Conservation (phyloP, 768 basidiomycete genomes). For the Pleurotus ostreatus region DNA sequence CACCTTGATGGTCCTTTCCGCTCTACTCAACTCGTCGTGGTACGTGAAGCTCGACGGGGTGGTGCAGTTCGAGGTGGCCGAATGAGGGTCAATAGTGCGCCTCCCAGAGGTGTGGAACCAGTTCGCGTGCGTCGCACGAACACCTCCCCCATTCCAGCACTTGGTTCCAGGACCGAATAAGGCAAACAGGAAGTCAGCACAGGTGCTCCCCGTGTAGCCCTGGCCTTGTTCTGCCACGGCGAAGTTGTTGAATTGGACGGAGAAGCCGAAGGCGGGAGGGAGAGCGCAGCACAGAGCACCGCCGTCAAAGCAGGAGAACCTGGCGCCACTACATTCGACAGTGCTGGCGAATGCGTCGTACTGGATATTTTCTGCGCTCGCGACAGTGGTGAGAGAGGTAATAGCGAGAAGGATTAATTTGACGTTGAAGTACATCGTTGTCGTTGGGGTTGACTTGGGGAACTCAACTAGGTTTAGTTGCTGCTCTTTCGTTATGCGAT, state of each 20-base stretch:
- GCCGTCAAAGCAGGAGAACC: constrained; percentile 12
- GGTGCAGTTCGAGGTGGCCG: neutral
- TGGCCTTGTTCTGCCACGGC: constrained; percentile 12
- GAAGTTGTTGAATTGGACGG: constrained; percentile 12
- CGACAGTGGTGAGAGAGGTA: neutral
- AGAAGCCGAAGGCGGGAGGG: constrained; percentile 14
- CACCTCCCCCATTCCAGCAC: constrained; percentile 16
- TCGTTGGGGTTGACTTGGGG: neutral
- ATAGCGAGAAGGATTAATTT: constrained; percentile 1
- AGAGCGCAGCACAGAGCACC: constrained; percentile 14
- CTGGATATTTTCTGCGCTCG: neutral
- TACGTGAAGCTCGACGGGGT: neutral
- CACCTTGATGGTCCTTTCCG: neutral
- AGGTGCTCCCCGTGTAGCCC: constrained; percentile 11
- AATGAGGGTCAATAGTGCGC: neutral
- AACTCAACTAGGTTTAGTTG: neutral
- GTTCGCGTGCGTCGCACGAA: constrained; percentile 1
- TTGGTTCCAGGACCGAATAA: constrained; percentile 13
- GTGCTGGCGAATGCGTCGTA: constrained; percentile 11
- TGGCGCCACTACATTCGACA: constrained; percentile 10
- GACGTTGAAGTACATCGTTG: neutral
- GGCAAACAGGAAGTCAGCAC: constrained; percentile 11
- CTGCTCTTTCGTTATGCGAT: neutral
- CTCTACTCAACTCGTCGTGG: neutral
- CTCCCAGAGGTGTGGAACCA: neutral